phyloP scores from a whole-genome alignment of 2,329 filamentous ascomycete species.

The Colletotrichum sp. region DNA sequence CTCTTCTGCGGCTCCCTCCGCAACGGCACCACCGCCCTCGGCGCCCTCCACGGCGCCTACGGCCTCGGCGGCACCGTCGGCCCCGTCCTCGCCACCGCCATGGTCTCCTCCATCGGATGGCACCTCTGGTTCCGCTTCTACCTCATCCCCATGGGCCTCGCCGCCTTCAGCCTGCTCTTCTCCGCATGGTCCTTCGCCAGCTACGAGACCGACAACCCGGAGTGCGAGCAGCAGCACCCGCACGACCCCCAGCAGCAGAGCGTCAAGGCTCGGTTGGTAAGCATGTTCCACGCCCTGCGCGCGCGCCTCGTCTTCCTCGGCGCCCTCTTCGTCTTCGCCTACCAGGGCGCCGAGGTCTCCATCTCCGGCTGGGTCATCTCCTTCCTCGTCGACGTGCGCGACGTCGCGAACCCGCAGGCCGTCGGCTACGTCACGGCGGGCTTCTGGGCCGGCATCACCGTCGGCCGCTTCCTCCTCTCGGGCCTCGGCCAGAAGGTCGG shows the following conservation, averaged over 20 bases:
- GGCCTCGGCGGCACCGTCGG: constrained; percentile 70
- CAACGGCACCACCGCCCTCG: constrained; percentile 60
- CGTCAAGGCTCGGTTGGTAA: constrained; percentile 33
- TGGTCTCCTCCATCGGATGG: constrained; percentile 62
- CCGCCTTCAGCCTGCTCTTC: constrained; percentile 59
- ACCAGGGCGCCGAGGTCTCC: constrained; percentile 86
- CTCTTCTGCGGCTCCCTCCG: constrained; percentile 62
- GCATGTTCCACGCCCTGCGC: constrained; percentile 54
- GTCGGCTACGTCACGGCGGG: constrained; percentile 83
- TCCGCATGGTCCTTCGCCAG: constrained; percentile 71
- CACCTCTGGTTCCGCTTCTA: constrained; percentile 78
- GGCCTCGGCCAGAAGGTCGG: constrained; percentile 70
- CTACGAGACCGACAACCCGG: constrained; percentile 65
- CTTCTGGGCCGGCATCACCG: constrained; percentile 76
- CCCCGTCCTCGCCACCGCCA: constrained; percentile 75
- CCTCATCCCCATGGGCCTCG: constrained; percentile 65
- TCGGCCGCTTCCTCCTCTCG: constrained; percentile 77
- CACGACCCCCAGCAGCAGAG: not conserved
- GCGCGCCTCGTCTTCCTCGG: constrained; percentile 72
- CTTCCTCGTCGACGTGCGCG: constrained; percentile 76
- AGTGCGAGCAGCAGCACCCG: not conserved
- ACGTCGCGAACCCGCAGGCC: constrained; percentile 65
- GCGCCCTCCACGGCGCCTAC: constrained; percentile 72
- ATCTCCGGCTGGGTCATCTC: constrained; percentile 89
- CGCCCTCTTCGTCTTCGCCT: constrained; percentile 83